Evolutionary conservation across 352 stramenopile genomes (phyloP).

Genomic region (Pythium coloratum): DNA sequence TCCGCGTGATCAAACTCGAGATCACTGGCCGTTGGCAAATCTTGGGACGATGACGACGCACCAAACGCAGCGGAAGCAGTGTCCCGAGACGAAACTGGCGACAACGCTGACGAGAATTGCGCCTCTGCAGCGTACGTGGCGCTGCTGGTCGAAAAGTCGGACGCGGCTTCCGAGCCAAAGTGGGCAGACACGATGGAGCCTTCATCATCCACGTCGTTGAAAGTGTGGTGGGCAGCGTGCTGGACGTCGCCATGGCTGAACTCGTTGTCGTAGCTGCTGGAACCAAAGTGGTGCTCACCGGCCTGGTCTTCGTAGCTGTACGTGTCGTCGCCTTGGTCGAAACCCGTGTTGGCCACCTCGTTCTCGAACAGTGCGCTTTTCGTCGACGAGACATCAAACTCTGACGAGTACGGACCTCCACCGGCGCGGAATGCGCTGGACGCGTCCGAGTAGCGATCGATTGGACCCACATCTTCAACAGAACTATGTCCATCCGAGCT

Average conservation of each 20-base stretch:
- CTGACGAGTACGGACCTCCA: slow-evolving; percentile 22
- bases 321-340: slow-evolving; percentile 18
- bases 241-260: not conserved
- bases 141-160: slow-evolving; percentile 8
- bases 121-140: not conserved
- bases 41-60: slow-evolving; percentile 19
- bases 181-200: slow-evolving; percentile 1
- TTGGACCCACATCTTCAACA: slow-evolving; percentile 36
- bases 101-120: slow-evolving; percentile 7
- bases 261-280: slow-evolving; percentile 20
- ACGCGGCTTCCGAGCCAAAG: slow-evolving; percentile 12
- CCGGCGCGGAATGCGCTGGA: slow-evolving; percentile 30
- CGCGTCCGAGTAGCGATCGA: slow-evolving; percentile 28
- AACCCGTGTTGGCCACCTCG: slow-evolving; percentile 24
- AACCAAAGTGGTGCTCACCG: slow-evolving; percentile 13
- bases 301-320: slow-evolving; percentile 25
- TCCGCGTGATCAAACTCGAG: slow-evolving; percentile 29
- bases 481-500: slow-evolving; percentile 75
- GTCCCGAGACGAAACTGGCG: slow-evolving; percentile 14
- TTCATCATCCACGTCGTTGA: slow-evolving; percentile 6
- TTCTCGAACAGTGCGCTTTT: slow-evolving; percentile 28
- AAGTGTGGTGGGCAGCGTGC: not conserved
- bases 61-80: slow-evolving; percentile 24
- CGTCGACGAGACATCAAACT: slow-evolving; percentile 30
- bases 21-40: slow-evolving; percentile 28